Percentiles rank a stretch among this genome's conserved stretches.
Conservation (phyloP, 331 rosid species). For the Spiraea crenata region DNA sequence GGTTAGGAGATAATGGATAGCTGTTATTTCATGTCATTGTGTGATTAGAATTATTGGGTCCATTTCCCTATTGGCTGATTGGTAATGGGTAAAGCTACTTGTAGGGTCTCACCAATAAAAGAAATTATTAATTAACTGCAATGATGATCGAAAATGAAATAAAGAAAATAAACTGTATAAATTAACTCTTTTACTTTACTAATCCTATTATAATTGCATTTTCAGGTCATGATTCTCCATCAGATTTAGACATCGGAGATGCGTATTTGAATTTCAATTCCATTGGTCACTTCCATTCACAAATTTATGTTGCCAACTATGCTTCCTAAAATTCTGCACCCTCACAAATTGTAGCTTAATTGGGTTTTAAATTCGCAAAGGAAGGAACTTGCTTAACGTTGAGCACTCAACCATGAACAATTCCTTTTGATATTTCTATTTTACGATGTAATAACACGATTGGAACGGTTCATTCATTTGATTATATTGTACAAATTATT, state of each 20-base stretch:
- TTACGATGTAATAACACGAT: no score
- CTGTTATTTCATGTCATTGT: not conserved
- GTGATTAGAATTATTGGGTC: not conserved
- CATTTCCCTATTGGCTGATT: not conserved
- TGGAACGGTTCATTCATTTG: no score
- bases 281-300: constrained; percentile 6
- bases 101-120: constrained; percentile 8
- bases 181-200: not conserved
- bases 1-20: not conserved
- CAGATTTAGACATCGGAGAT: constrained; percentile 12
- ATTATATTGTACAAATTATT: no score
- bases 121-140: not conserved
- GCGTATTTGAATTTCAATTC: not conserved
- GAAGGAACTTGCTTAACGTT: not conserved
- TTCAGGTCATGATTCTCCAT: not conserved
- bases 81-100: not conserved
- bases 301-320: constrained; percentile 1
- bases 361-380: not conserved
- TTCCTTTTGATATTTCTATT: no score
- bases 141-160: not conserved
- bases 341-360: no score
- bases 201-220: not conserved
- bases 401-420: no score
- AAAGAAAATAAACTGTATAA: not conserved
- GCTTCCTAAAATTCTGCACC: not conserved